These are phyloP conservation scores for Talaromyces sp. DNA, from an alignment of 2,329 filamentous ascomycete genomes.

Conservation along the genomic window DNA sequence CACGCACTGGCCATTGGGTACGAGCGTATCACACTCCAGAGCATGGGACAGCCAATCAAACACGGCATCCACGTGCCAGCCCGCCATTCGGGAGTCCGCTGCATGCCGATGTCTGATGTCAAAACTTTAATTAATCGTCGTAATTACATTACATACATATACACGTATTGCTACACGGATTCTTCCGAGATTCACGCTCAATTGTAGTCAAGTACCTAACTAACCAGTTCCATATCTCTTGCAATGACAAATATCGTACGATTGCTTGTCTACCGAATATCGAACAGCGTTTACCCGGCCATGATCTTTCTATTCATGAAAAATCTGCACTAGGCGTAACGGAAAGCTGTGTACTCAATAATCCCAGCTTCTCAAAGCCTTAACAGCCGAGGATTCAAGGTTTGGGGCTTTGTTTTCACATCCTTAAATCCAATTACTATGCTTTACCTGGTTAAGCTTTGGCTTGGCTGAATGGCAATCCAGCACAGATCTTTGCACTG, in stretches of 20 bases:
- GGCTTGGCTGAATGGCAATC: background rate
- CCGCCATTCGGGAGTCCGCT: conserved; percentile 1
- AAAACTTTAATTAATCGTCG: background rate
- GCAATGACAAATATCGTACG: too few relatives aligned
- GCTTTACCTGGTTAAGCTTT: background rate
- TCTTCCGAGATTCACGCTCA: background rate
- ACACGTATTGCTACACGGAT: background rate
- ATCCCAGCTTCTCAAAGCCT: background rate
- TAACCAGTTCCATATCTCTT: background rate
- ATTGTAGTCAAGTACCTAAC: too few relatives aligned
- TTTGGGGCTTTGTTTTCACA: background rate
- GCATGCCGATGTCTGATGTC: background rate
- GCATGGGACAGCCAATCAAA: background rate
- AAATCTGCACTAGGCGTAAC: too few relatives aligned
- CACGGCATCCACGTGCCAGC: background rate
- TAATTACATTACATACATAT: background rate
- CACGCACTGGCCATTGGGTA: conserved; percentile 1
- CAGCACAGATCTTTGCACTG: background rate
- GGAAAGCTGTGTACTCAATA: background rate
- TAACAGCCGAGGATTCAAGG: background rate
- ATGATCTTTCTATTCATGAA: too few relatives aligned
- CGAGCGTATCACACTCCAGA: conserved; percentile 6
- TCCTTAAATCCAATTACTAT: background rate
- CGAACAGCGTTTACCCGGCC: too few relatives aligned
- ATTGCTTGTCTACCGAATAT: too few relatives aligned